Conservation (phyloP, 2,329 filamentous ascomycete genomes). For the Fusarium coicis region DNA sequence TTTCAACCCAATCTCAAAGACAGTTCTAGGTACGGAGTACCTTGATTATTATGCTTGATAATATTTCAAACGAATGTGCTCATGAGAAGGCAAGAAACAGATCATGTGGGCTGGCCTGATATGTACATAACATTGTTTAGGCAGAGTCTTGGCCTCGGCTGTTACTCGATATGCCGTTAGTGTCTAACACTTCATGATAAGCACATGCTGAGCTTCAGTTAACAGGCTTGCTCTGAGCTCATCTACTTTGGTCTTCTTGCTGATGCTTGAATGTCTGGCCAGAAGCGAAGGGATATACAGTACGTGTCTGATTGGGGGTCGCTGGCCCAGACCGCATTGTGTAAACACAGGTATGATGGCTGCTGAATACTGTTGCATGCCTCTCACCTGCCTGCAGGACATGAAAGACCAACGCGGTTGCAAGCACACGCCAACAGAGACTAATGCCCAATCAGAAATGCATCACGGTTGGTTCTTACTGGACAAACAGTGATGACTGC, state of each 20-base stretch:
- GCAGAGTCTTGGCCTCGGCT: neutral
- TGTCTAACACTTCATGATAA: neutral
- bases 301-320: conserved; percentile 2
- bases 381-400: conserved; percentile 11
- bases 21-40: neutral
- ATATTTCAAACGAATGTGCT: neutral
- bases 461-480: conserved; percentile 1
- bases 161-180: neutral
- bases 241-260: neutral
- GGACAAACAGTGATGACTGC: conserved; percentile 20
- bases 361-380: conserved; percentile 23
- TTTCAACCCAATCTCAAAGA: conserved; percentile 7
- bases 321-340: conserved; percentile 28
- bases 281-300: conserved; percentile 5
- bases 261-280: neutral
- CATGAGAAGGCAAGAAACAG: neutral
- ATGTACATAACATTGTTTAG: neutral
- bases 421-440: conserved; percentile 21
- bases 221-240: neutral
- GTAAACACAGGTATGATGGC: conserved; percentile 11
- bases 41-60: neutral
- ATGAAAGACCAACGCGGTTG: conserved; percentile 17
- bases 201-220: neutral
- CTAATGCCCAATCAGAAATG: conserved; percentile 26
- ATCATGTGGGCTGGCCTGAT: neutral